Conservation (phyloP, 768 basidiomycete species). For the Fibroporia radiculosa region DNA sequence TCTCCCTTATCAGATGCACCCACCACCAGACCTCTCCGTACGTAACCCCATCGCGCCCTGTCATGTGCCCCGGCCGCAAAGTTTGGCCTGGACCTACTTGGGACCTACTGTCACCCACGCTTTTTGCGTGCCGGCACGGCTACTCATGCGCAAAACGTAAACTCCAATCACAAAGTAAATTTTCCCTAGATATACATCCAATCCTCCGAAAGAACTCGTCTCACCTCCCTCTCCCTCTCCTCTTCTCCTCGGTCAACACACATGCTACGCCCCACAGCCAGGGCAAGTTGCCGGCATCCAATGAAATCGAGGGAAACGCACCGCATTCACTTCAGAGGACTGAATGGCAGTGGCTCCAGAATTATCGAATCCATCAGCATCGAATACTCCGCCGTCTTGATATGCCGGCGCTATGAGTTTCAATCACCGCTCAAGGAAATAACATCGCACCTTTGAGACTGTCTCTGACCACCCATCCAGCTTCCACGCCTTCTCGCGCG, state of each 20-base stretch:
- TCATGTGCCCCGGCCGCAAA: neutral
- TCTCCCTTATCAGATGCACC: neutral
- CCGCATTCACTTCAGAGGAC: conserved; percentile 63
- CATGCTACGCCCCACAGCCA: no score
- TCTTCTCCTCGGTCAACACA: no score
- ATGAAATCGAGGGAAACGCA: neutral
- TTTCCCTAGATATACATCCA: neutral
- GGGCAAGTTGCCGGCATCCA: no score
- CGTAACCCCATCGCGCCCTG: conserved; percentile 1
- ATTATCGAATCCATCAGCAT: conserved; percentile 84
- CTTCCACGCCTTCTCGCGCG: conserved; percentile 87
- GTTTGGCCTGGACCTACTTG: conserved; percentile 6
- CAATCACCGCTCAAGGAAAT: neutral
- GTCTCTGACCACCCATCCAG: conserved; percentile 95
- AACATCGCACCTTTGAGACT: conserved; percentile 66
- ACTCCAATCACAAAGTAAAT: conserved; percentile 1
- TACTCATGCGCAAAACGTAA: conserved; percentile 1
- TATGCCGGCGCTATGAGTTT: neutral
- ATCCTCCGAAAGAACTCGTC: neutral
- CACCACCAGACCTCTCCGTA: neutral
- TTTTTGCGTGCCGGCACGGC: neutral
- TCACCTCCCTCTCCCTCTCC: neutral
- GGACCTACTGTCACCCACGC: conserved; percentile 6
- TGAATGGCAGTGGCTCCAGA: conserved; percentile 70
- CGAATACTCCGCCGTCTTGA: conserved; percentile 85